Conservation (phyloP, 2,329 filamentous ascomycete species). For the Celoporthe dispersa region DNA sequence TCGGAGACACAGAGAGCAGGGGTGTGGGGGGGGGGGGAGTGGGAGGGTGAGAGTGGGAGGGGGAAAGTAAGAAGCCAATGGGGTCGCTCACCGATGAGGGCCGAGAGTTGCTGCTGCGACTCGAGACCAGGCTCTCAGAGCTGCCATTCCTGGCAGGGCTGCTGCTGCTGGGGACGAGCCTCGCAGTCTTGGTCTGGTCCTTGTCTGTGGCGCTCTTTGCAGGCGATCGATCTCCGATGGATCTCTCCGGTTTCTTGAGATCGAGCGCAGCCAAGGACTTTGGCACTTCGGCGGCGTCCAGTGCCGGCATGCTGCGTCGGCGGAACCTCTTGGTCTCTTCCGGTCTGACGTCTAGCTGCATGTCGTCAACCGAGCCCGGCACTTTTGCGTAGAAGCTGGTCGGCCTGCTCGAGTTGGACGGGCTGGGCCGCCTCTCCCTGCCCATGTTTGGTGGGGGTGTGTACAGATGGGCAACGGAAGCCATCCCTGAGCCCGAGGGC, state of each 20-base stretch:
- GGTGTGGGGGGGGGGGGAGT: neutral
- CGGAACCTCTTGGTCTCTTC: constrained; percentile 78
- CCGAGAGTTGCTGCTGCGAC: constrained; percentile 61
- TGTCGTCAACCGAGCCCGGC: constrained; percentile 67
- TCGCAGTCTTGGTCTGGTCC: constrained; percentile 43
- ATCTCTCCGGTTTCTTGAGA: constrained; percentile 42
- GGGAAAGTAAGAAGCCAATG: constrained; percentile 29
- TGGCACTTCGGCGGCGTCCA: constrained; percentile 52
- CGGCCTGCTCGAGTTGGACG: constrained; percentile 50
- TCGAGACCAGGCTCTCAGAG: constrained; percentile 67
- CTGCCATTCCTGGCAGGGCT: constrained; percentile 56
- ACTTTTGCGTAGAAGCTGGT: constrained; percentile 55
- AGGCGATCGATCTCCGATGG: constrained; percentile 38
- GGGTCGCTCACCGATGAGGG: constrained; percentile 66
- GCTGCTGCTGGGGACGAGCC: constrained; percentile 41
- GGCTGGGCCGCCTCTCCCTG: constrained; percentile 39
- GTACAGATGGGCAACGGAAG: constrained; percentile 59
- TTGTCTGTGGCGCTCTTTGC: constrained; percentile 42
- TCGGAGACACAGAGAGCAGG: constrained; percentile 25
- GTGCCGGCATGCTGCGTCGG: constrained; percentile 79
- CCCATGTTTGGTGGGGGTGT: constrained; percentile 45
- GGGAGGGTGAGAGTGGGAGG: too few species aligned
- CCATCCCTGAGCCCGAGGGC: constrained; percentile 59
- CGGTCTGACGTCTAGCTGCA: constrained; percentile 61
- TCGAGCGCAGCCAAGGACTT: constrained; percentile 44